Evolutionary conservation across 2,329 filamentous ascomycete species (phyloP).

Genomic region (Aschersonia sp.): DNA sequence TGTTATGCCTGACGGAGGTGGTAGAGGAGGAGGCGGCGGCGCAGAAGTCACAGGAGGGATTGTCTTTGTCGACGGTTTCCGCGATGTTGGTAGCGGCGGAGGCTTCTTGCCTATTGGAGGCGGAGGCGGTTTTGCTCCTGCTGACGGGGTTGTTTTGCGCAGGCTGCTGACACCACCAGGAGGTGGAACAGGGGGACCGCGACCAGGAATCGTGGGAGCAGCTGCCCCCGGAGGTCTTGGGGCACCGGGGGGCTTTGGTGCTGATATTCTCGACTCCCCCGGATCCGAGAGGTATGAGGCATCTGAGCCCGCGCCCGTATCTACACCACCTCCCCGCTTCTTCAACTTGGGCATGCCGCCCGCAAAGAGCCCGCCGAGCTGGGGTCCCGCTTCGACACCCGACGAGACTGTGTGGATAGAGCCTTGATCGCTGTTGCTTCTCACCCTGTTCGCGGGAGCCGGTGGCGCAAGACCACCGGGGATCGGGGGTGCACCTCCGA

Average conservation of each 20-base stretch:
- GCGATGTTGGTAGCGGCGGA: constrained; percentile 44
- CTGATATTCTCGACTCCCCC: constrained; percentile 23
- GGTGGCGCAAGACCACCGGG: constrained; percentile 58
- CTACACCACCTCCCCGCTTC: constrained; percentile 67
- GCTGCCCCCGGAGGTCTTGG: constrained; percentile 45
- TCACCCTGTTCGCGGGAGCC: constrained; percentile 51
- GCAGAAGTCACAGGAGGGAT: constrained; percentile 17
- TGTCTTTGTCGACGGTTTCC: constrained; percentile 36
- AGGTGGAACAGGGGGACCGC: constrained; percentile 23
- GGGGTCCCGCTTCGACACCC: constrained; percentile 46
- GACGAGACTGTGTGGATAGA: constrained; percentile 26
- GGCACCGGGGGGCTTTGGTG: constrained; percentile 34
- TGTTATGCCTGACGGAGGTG: constrained; percentile 18
- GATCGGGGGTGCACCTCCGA: constrained; percentile 68
- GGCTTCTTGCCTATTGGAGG: constrained; percentile 67
- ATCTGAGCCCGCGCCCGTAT: constrained; percentile 45
- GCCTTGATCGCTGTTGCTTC: constrained; percentile 72
- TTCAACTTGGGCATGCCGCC: constrained; percentile 92
- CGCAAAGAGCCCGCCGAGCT: constrained; percentile 77
- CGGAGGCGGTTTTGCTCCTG: constrained; percentile 38
- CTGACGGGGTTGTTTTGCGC: constrained; percentile 37
- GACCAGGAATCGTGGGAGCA: constrained; percentile 43
- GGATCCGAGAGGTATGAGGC: constrained; percentile 71
- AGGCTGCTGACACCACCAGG: constrained; percentile 33
- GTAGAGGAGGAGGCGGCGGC: constrained; percentile 19